Percentiles rank a stretch among this genome's conserved stretches.
These are phyloP conservation scores for Gracilaria caudata DNA, from an alignment of 23 red algal species.

Conservation along the genomic window DNA sequence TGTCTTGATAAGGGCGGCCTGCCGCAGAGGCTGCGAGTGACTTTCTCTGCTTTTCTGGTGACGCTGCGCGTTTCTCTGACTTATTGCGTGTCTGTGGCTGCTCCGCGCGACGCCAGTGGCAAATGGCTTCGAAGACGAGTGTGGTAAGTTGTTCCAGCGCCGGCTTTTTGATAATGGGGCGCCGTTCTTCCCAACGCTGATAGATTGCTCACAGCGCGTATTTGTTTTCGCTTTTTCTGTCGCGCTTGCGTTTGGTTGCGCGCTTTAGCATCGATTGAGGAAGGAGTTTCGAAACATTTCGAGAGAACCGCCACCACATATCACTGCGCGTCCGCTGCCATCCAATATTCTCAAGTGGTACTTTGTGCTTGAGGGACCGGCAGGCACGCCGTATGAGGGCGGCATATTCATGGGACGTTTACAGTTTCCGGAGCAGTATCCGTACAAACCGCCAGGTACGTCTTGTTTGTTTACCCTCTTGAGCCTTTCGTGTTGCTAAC, in stretches of 20 bases:
- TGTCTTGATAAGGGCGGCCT: too few relatives aligned
- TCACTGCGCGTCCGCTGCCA: slow-evolving; percentile 83
- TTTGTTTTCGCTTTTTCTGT: too few relatives aligned
- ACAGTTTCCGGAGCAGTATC: slow-evolving; percentile 87
- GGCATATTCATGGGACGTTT: slow-evolving; percentile 88
- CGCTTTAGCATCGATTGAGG: slow-evolving; percentile 69
- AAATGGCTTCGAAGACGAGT: slow-evolving; percentile 66
- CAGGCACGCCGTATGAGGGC: slow-evolving; percentile 75
- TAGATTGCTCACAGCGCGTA: neutral
- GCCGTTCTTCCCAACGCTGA: neutral
- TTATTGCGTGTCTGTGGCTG: neutral
- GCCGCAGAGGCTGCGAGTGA: too few relatives aligned
- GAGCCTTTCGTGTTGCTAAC: neutral
- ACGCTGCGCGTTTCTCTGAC: neutral
- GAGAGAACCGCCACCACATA: slow-evolving; percentile 82
- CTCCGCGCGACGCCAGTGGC: neutral
- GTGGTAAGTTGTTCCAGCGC: slow-evolving; percentile 30
- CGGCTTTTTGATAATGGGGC: neutral
- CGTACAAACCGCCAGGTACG: slow-evolving; percentile 90
- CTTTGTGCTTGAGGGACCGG: slow-evolving; percentile 84
- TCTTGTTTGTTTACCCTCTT: neutral
- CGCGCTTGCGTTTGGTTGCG: neutral
- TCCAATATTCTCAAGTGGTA: slow-evolving; percentile 92
- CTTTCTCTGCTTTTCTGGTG: neutral
- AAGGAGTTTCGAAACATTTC: slow-evolving; percentile 87